Conservation (phyloP, 257 asterid genomes). For the Ophiorrhiza pumila region DNA sequence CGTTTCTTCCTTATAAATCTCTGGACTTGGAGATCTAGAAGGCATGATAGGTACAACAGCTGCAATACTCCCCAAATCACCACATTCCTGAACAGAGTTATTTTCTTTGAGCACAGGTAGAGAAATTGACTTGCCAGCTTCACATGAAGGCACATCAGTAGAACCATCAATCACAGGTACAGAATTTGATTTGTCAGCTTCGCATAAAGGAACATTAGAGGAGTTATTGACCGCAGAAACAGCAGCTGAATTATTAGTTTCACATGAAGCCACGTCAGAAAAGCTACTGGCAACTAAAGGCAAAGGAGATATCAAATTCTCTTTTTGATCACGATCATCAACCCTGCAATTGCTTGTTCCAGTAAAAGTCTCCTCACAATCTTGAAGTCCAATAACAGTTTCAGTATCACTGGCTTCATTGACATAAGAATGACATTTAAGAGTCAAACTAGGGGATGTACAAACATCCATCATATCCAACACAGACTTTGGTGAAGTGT, state of each 20-base stretch:
- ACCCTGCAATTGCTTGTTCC: constrained; percentile 17
- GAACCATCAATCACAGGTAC: background rate
- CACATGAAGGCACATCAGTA: constrained; percentile 15
- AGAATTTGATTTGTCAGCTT: constrained; percentile 21
- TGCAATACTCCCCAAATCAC: constrained; percentile 10
- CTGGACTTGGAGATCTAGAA: constrained; percentile 71
- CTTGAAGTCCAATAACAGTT: constrained; percentile 18
- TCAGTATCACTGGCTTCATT: constrained; percentile 26
- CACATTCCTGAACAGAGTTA: constrained; percentile 18
- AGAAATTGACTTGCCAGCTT: constrained; percentile 28
- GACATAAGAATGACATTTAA: constrained; percentile 17
- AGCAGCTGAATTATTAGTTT: background rate
- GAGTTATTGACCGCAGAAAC: background rate
- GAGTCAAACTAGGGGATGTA: constrained; percentile 28
- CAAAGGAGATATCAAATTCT: constrained; percentile 19
- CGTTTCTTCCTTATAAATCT: constrained; percentile 62
- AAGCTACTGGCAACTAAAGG: constrained; percentile 23
- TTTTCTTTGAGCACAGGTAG: constrained; percentile 31
- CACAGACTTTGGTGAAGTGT: constrained; percentile 83
- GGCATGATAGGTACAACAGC: constrained; percentile 25
- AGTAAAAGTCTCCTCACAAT: constrained; percentile 23
- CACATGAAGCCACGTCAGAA: constrained; percentile 13
- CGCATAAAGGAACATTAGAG: constrained; percentile 12
- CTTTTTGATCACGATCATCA: constrained; percentile 24
- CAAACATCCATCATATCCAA: constrained; percentile 42